Percentiles rank a stretch among this genome's conserved stretches.
Evolutionary conservation across 371 early-diverging fungal genomes (phyloP).

Genomic region (Apophysomyces sp.): DNA sequence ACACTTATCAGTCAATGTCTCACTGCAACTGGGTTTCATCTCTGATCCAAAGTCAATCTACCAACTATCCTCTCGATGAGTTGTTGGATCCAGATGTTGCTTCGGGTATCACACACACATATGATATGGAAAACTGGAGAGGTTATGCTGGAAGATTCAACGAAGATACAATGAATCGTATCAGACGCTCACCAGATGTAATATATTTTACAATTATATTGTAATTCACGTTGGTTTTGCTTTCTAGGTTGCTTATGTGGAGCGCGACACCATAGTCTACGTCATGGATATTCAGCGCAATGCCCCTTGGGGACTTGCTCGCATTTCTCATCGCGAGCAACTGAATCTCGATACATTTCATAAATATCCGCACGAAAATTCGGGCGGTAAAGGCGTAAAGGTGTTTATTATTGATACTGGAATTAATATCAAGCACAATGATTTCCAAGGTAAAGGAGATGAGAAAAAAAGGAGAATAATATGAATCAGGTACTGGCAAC

Average conservation of each 20-base stretch:
- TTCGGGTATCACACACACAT: conserved; percentile 71
- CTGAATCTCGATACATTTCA: conserved; percentile 68
- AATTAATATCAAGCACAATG: conserved; percentile 72
- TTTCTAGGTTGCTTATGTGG: conserved; percentile 80
- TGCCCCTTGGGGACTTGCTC: conserved; percentile 92
- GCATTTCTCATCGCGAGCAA: conserved; percentile 76
- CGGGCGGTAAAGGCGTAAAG: conserved; percentile 78
- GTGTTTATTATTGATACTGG: conserved; percentile 92
- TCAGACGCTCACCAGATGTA: conserved; percentile 60
- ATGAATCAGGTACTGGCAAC: no score
- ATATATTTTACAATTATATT: not conserved
- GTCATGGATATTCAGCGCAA: conserved; percentile 66
- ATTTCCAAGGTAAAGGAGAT: conserved; percentile 85
- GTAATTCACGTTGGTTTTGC: not conserved
- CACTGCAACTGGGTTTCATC: conserved; percentile 36
- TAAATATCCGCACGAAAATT: conserved; percentile 72
- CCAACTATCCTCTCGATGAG: conserved; percentile 4
- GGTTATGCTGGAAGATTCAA: conserved; percentile 85
- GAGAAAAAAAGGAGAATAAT: no score
- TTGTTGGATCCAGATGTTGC: conserved; percentile 25
- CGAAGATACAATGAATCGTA: conserved; percentile 61
- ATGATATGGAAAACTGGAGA: conserved; percentile 66
- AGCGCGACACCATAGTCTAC: conserved; percentile 83
- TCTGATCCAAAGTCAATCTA: conserved; percentile 10
- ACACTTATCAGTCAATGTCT: conserved; percentile 16